Evolutionary conservation across 2,329 filamentous ascomycete genomes (phyloP).

Genomic region (Alternaria burnsii): DNA sequence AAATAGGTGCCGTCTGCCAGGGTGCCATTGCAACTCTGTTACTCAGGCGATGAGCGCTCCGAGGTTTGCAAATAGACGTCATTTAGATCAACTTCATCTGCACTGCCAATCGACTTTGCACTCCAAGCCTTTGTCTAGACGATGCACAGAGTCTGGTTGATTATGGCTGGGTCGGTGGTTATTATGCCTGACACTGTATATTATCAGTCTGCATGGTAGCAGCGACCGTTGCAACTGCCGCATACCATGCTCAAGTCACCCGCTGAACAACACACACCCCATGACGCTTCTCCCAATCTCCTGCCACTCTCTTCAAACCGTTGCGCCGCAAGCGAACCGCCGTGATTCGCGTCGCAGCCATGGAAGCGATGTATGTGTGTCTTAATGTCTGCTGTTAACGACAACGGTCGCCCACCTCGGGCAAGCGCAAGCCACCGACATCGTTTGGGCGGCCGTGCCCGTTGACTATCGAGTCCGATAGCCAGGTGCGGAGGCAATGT

Average conservation of each 20-base stretch:
- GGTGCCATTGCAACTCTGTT: slow-evolving; percentile 25
- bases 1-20: slow-evolving; percentile 19
- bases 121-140: background rate
- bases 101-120: background rate
- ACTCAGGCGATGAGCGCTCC: slow-evolving; percentile 7
- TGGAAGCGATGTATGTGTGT: slow-evolving; percentile 10
- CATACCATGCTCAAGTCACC: background rate
- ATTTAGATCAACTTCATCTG: background rate
- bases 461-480: slow-evolving; percentile 30
- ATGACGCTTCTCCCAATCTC: background rate
- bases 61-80: background rate
- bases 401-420: slow-evolving; percentile 8
- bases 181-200: background rate
- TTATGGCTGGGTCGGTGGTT: background rate
- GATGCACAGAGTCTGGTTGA: background rate
- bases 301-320: background rate
- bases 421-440: slow-evolving; percentile 31
- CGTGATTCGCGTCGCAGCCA: slow-evolving; percentile 3
- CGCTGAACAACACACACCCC: background rate
- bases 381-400: slow-evolving; percentile 14
- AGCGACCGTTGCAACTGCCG: background rate
- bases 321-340: slow-evolving; percentile 1
- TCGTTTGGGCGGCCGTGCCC: slow-evolving; percentile 29
- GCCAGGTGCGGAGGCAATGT: slow-evolving; percentile 31
- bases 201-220: background rate